These are phyloP conservation scores for Microstroma glucosiphilum DNA, from an alignment of 1,284 basidiomycete species.

Conservation along the genomic window DNA sequence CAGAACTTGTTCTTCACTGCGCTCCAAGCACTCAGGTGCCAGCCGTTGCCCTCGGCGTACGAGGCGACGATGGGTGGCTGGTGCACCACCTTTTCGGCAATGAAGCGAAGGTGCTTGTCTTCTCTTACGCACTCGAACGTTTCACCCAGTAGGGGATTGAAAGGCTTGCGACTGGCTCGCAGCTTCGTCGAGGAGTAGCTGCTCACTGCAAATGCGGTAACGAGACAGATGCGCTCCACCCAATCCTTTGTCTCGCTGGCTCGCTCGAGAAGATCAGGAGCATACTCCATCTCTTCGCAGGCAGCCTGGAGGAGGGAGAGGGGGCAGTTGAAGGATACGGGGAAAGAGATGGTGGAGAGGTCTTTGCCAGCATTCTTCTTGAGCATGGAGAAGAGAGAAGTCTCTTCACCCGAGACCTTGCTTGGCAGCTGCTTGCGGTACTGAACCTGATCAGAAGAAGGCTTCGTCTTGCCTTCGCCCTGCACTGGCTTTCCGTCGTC, in stretches of 20 bases:
- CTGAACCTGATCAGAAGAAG: slow-evolving; percentile 16
- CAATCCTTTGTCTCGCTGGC: slow-evolving; percentile 37
- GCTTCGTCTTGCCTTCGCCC: slow-evolving; percentile 10
- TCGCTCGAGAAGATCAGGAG: slow-evolving; percentile 42
- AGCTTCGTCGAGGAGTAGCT: slow-evolving; percentile 46
- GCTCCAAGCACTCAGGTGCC: slow-evolving; percentile 37
- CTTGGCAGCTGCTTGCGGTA: slow-evolving; percentile 58
- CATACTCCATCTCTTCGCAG: slow-evolving; percentile 50
- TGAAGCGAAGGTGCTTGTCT: slow-evolving; percentile 37
- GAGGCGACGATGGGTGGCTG: slow-evolving; percentile 46
- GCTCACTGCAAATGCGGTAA: slow-evolving; percentile 44
- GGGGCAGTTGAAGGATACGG: slow-evolving; percentile 51
- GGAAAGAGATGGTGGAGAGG: slow-evolving; percentile 49
- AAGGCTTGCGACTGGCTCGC: slow-evolving; percentile 47
- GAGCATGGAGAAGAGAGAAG: slow-evolving; percentile 74
- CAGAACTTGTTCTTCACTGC: slow-evolving; percentile 51
- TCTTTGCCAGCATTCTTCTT: slow-evolving; percentile 72
- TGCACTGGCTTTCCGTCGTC: slow-evolving; percentile 32
- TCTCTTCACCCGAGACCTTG: slow-evolving; percentile 65
- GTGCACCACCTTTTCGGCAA: slow-evolving; percentile 50
- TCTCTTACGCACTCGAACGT: slow-evolving; percentile 48
- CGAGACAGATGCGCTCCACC: slow-evolving; percentile 41
- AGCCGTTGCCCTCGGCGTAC: slow-evolving; percentile 46
- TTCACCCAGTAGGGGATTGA: slow-evolving; percentile 49
- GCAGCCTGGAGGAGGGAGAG: slow-evolving; percentile 46